Conservation (phyloP, 108 stramenopile species). For the Fragilariopsis cylindrus region DNA sequence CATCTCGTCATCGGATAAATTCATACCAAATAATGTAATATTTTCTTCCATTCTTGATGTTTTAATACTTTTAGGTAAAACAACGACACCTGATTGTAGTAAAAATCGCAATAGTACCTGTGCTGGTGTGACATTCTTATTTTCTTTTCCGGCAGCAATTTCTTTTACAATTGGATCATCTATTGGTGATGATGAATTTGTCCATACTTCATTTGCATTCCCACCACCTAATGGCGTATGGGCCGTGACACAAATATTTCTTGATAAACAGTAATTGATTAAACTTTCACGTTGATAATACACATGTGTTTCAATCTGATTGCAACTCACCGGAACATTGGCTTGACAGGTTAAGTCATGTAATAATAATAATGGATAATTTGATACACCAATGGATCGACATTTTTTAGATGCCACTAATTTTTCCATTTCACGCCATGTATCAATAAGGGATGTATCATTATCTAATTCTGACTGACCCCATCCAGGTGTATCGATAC, state of each 20-base stretch:
- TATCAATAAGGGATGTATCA: conserved; percentile 25
- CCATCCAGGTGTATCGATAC: conserved; percentile 7
- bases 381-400: conserved; percentile 81
- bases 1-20: conserved; percentile 35
- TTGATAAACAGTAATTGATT: conserved; percentile 56
- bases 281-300: conserved; percentile 68
- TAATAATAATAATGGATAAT: conserved; percentile 72
- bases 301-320: conserved; percentile 90
- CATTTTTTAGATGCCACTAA: conserved; percentile 63
- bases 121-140: conserved; percentile 40
- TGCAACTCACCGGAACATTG: conserved; percentile 63
- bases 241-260: conserved; percentile 70
- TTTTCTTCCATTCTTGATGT: conserved; percentile 27
- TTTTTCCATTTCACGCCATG: conserved; percentile 76
- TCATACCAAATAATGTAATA: conserved; percentile 39
- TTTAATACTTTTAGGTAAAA: conserved; percentile 62
- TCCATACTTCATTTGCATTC: conserved; percentile 2
- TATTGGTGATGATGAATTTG: conserved; percentile 43
- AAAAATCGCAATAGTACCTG: conserved; percentile 68
- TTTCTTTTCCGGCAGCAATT: conserved; percentile 43
- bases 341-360: conserved; percentile 63
- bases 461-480: conserved; percentile 12
- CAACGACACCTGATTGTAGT: conserved; percentile 55
- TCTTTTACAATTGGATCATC: conserved; percentile 45
- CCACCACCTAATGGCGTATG: conserved; percentile 79